phyloP scores from a whole-genome alignment of 1,139 yeast genomes.

The Lodderomyces beijingensis region DNA sequence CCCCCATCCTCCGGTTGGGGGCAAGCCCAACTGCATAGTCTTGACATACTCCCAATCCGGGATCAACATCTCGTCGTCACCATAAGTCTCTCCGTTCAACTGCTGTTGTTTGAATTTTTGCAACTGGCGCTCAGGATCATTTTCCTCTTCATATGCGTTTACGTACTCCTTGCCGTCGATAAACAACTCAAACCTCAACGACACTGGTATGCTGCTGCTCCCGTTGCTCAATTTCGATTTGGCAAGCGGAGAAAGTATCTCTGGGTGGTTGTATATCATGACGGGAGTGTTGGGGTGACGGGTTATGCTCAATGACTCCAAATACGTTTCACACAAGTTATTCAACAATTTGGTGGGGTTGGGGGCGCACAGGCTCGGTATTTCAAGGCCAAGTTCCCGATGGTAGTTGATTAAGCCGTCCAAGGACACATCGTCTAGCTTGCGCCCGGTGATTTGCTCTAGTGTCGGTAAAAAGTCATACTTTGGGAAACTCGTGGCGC shows the following conservation, averaged over 20 bases:
- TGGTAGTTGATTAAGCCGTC: constrained; percentile 37
- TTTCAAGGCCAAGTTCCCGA: constrained; percentile 18
- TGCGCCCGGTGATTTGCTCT: constrained; percentile 39
- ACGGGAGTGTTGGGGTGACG: constrained; percentile 46
- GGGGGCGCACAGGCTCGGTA: constrained; percentile 31
- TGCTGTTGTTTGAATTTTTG: constrained; percentile 59
- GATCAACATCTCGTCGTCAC: constrained; percentile 60
- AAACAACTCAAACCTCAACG: constrained; percentile 79
- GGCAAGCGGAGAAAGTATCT: constrained; percentile 81
- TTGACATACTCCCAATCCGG: constrained; percentile 72
- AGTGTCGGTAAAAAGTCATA: constrained; percentile 61
- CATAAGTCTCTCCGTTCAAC: constrained; percentile 36
- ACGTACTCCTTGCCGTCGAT: constrained; percentile 77
- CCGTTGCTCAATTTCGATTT: constrained; percentile 45
- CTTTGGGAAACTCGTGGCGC: constrained; percentile 19
- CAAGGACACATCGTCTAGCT: constrained; percentile 40
- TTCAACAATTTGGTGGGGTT: constrained; percentile 64
- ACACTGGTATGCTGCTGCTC: constrained; percentile 36
- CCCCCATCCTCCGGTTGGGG: constrained; percentile 99
- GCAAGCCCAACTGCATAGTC: constrained; percentile 87
- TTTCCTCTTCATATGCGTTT: constrained; percentile 96
- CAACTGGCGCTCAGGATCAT: constrained; percentile 69
- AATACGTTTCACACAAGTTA: constrained; percentile 51
- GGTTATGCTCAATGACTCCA: constrained; percentile 56
- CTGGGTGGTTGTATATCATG: constrained; percentile 79